Base-by-base conservation (phyloP, 176 grass and related monocot genomes). In the Carex littledalei region DNA sequence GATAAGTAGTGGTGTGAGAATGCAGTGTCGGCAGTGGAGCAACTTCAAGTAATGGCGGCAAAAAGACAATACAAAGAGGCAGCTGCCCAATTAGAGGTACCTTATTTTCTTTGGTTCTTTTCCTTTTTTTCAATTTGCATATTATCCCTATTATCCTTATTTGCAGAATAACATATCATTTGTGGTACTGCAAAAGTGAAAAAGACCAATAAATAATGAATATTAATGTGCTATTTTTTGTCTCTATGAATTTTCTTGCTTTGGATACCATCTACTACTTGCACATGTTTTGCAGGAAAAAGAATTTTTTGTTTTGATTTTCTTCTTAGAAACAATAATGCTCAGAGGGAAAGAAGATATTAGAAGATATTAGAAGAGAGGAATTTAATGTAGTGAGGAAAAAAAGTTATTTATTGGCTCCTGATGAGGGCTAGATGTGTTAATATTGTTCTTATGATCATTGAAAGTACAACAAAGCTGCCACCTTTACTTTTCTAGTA, bases 41-140 rank as follows among this genome's bases (percentile, higher is more conserved):
- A 99, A 88, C 96, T 99, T 95, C 96, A 99, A 84, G 88, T 99
- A 86, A 99, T 99, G 96, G 93, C 96, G 12, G 93, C 96, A 89
- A 99, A 95, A 90, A 91, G 96, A 14, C 93, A 99, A 79, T 99
- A 99, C 76, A 99, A 91, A 89, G 96, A 99, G 81, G 96, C 93
- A 84, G 88, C 96, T 91, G 93, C 93, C 81, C 96, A 99, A 21
- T 87, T 99, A 81, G 96, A 99, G 93, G 95, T 97, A 84, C 74
- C 52, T 78, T 57, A 22, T 57, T 26, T 8, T 29, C 12, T 29
- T 78, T 55, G 6, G 2, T 18, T 7, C 56, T 78, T 10, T 56
- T 18, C 45, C 2, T 53, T 53, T 52, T 78, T 78, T 78, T 57
- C 52, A 55, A 56, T 78, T 78, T 34, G 6, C 26, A 78, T 34